These are phyloP conservation scores for Cercospora janseana DNA, from an alignment of 2,329 filamentous ascomycete genomes.

Conservation along the genomic window DNA sequence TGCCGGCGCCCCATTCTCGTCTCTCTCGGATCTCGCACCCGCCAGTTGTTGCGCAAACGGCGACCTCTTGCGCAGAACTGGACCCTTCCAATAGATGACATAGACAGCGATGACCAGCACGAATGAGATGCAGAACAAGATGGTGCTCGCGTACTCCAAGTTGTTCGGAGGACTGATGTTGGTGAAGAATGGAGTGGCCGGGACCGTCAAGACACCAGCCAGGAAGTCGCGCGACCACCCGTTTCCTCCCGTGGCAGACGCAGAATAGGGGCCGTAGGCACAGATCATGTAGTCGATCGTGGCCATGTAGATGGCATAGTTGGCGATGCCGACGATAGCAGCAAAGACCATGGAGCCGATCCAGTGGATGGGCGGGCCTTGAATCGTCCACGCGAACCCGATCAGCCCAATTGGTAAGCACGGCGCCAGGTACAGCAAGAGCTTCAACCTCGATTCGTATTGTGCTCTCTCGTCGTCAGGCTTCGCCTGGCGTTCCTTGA, in stretches of 20 bases:
- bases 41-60: conserved; percentile 53
- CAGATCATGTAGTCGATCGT: conserved; percentile 77
- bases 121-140: conserved; percentile 52
- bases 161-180: conserved; percentile 41
- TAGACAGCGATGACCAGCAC: conserved; percentile 57
- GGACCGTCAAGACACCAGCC: conserved; percentile 69
- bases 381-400: conserved; percentile 70
- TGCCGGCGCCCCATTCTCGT: conserved; percentile 24
- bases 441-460: conserved; percentile 67
- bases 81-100: conserved; percentile 58
- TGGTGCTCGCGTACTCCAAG: conserved; percentile 57
- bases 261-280: conserved; percentile 70
- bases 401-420: conserved; percentile 67
- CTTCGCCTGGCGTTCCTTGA: conserved; percentile 46
- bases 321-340: conserved; percentile 69
- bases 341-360: conserved; percentile 67
- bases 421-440: conserved; percentile 62
- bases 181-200: conserved; percentile 60
- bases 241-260: conserved; percentile 73
- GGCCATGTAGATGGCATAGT: conserved; percentile 60
- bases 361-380: conserved; percentile 65
- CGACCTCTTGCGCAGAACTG: conserved; percentile 51
- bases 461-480: conserved; percentile 55
- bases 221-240: conserved; percentile 73
- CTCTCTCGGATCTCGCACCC: conserved; percentile 23